Conservation (phyloP, 2,329 filamentous ascomycete species). For the Calonectria hawksworthii region DNA sequence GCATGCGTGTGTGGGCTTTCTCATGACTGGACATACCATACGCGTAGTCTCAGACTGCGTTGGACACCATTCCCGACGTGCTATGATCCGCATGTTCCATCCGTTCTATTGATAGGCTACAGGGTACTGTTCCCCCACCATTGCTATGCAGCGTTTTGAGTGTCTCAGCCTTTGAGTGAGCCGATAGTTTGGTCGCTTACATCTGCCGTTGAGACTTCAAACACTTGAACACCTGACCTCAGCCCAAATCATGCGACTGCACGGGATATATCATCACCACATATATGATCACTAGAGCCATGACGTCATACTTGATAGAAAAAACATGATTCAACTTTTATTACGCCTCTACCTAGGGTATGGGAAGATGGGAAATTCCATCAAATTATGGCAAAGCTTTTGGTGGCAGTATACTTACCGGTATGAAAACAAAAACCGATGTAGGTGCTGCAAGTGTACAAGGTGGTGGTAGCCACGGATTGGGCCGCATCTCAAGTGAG, state of each 20-base stretch:
- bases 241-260: conserved; percentile 23
- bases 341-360: conserved; percentile 45
- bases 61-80: conserved; percentile 16
- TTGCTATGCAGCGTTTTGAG: not conserved
- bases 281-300: not conserved
- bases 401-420: conserved; percentile 47
- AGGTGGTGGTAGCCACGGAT: conserved; percentile 32
- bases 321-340: conserved; percentile 45
- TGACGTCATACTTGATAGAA: conserved; percentile 24
- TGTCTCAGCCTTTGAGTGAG: conserved; percentile 21
- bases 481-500: not conserved
- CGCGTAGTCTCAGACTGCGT: conserved; percentile 28
- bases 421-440: conserved; percentile 37
- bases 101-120: conserved; percentile 27
- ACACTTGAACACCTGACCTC: conserved; percentile 29
- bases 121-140: conserved; percentile 4
- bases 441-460: conserved; percentile 29
- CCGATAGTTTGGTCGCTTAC: conserved; percentile 19
- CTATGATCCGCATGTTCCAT: conserved; percentile 21
- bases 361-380: conserved; percentile 28
- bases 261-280: conserved; percentile 17
- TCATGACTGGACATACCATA: conserved; percentile 29
- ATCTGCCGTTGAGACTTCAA: conserved; percentile 11
- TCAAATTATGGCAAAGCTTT: conserved; percentile 40
- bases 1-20: conserved; percentile 19